phyloP scores from a whole-genome alignment of 371 early-diverging fungal genomes.

The Dinochytrium kinnereticum region DNA sequence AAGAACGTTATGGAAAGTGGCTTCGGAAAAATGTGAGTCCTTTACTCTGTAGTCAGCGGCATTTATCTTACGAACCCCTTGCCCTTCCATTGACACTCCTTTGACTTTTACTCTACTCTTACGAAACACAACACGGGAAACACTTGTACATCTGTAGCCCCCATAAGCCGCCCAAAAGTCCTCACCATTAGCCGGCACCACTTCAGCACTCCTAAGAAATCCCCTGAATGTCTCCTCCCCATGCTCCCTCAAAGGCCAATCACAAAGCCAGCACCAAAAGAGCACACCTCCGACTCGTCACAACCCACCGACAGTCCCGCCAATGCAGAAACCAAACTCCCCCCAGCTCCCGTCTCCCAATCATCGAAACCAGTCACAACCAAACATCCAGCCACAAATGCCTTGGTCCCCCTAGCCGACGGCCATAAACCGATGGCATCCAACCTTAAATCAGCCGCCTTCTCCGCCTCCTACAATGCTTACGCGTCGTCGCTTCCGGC shows the following conservation, averaged over 20 bases:
- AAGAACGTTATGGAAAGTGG: constrained; percentile 10
- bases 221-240: neutral
- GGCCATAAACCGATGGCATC: neutral
- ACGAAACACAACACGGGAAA: neutral
- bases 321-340: too few relatives aligned
- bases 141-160: too few relatives aligned
- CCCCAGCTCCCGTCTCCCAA: too few relatives aligned
- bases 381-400: too few relatives aligned
- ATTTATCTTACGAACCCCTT: neutral
- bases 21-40: constrained; percentile 11
- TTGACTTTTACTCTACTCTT: neutral
- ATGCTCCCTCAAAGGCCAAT: constrained; percentile 9
- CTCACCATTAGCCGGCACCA: constrained; percentile 12
- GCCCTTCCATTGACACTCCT: neutral
- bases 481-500: neutral
- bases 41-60: neutral
- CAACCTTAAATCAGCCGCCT: neutral
- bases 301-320: too few relatives aligned
- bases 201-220: neutral
- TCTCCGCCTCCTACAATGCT: constrained; percentile 7
- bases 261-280: constrained; percentile 2
- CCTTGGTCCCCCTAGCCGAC: too few relatives aligned
- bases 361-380: too few relatives aligned
- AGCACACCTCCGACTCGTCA: too few relatives aligned
- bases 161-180: constrained; percentile 10